Evolutionary conservation across 2,329 filamentous ascomycete species (phyloP).

Genomic region (Nemania sp.): DNA sequence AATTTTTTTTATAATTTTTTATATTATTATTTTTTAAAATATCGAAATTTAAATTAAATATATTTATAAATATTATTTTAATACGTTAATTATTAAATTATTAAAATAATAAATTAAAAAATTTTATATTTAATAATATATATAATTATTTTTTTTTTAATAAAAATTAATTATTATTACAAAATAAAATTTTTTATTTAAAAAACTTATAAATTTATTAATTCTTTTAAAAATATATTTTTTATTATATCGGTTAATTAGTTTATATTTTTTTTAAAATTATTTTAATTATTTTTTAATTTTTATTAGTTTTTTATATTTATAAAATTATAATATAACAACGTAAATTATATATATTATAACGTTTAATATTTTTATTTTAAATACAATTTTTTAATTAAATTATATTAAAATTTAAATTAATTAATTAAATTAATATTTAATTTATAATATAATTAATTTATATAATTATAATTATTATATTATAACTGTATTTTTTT

Average conservation of each 20-base stretch:
- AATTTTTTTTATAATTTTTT: slow-evolving; percentile 62
- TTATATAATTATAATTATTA: slow-evolving; percentile 79
- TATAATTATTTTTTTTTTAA: slow-evolving; percentile 50
- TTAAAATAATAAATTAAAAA: slow-evolving; percentile 47
- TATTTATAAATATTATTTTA: slow-evolving; percentile 29
- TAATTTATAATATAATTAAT: slow-evolving; percentile 93
- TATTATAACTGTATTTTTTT: slow-evolving; percentile 56
- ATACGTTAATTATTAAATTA: slow-evolving; percentile 61
- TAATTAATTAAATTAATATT: slow-evolving; percentile 65
- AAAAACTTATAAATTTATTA: slow-evolving; percentile 60
- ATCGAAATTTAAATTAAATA: slow-evolving; percentile 35
- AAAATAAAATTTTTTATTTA: slow-evolving; percentile 60
- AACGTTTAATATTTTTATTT: slow-evolving; percentile 64
- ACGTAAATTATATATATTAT: slow-evolving; percentile 68
- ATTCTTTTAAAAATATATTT: slow-evolving; percentile 43
- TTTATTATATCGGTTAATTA: slow-evolving; percentile 48
- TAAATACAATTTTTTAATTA: slow-evolving; percentile 69
- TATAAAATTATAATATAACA: slow-evolving; percentile 25
- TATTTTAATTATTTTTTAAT: slow-evolving; percentile 35
- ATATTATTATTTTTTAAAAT: slow-evolving; percentile 48
- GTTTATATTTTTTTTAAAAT: slow-evolving; percentile 33
- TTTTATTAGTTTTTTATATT: slow-evolving; percentile 23
- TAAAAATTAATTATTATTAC: slow-evolving; percentile 62
- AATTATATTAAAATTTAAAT: slow-evolving; percentile 57
- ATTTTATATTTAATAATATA: neutral